A percentile compares a stretch with the other conserved stretches of the same genome.
phyloP scores from a whole-genome alignment of 768 basidiomycete genomes.

The Lactarius quietus region DNA sequence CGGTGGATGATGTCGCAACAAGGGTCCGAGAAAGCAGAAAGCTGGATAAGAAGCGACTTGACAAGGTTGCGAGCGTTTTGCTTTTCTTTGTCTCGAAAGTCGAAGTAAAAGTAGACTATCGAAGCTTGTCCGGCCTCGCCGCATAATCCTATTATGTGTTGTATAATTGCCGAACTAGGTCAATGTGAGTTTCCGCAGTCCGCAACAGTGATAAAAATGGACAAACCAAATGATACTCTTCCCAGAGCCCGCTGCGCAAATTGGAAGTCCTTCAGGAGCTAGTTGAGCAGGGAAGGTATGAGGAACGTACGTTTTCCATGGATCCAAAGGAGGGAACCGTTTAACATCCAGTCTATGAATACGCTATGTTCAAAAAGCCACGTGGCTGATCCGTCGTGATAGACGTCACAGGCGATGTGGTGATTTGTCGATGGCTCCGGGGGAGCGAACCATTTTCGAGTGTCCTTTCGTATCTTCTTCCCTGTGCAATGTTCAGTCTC shows the following conservation, averaged over 20 bases:
- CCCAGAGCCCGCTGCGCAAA: background rate
- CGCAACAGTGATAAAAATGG: too few species aligned
- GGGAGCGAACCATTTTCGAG: background rate
- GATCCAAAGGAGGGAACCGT: background rate
- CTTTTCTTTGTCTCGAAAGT: background rate
- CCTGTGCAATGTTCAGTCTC: background rate
- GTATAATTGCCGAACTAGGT: background rate
- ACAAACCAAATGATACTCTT: background rate
- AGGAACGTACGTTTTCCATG: constrained; percentile 1
- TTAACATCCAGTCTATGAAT: background rate
- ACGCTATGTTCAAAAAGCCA: background rate
- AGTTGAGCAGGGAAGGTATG: background rate
- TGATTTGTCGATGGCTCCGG: constrained; percentile 9
- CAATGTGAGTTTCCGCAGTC: background rate
- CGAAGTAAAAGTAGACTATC: background rate
- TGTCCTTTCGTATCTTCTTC: background rate
- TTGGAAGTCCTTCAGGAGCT: background rate
- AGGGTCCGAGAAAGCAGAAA: background rate
- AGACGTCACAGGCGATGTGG: background rate
- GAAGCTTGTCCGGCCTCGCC: background rate
- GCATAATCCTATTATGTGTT: background rate
- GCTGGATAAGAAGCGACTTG: background rate
- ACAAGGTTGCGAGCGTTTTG: background rate
- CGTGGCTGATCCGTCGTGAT: background rate
- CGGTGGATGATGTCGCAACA: background rate